Percentiles rank a stretch among this genome's conserved stretches.
phyloP scores from a whole-genome alignment of 2,329 filamentous ascomycete genomes.

The Elsinoe ampelina region DNA sequence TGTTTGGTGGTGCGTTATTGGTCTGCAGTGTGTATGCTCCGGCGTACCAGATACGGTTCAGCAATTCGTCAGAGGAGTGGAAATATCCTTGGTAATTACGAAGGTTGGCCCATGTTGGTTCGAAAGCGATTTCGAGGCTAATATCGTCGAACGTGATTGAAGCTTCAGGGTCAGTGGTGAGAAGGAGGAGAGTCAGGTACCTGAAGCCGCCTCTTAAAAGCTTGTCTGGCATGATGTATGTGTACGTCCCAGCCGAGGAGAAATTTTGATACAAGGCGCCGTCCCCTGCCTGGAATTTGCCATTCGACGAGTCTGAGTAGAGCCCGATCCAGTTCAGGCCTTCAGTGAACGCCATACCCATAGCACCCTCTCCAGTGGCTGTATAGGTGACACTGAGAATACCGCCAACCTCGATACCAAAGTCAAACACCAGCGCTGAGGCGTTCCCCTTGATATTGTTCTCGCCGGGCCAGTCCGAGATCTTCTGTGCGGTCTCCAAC shows the following conservation, averaged over 20 bases:
- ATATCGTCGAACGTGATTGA: constrained; percentile 33
- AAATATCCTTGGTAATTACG: constrained; percentile 31
- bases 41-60: constrained; percentile 51
- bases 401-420: constrained; percentile 50
- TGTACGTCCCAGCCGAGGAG: constrained; percentile 25
- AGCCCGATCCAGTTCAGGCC: constrained; percentile 36
- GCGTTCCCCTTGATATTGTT: constrained; percentile 37
- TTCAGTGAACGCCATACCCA: constrained; percentile 36
- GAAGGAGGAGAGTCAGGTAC: constrained; percentile 42
- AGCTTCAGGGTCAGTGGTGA: constrained; percentile 25
- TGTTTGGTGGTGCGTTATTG: constrained; percentile 28
- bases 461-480: constrained; percentile 25
- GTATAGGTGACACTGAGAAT: constrained; percentile 45
- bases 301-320: constrained; percentile 35
- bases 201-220: constrained; percentile 45
- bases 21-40: constrained; percentile 36
- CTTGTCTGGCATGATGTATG: constrained; percentile 36
- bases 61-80: constrained; percentile 32
- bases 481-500: constrained; percentile 25
- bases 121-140: constrained; percentile 38
- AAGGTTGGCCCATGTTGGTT: constrained; percentile 41
- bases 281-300: constrained; percentile 28
- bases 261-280: constrained; percentile 41
- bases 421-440: constrained; percentile 49
- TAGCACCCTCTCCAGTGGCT: constrained; percentile 28